Evolutionary conservation across 805 yeast genomes (phyloP).

Genomic region (Diddensiella santjacobensis): DNA sequence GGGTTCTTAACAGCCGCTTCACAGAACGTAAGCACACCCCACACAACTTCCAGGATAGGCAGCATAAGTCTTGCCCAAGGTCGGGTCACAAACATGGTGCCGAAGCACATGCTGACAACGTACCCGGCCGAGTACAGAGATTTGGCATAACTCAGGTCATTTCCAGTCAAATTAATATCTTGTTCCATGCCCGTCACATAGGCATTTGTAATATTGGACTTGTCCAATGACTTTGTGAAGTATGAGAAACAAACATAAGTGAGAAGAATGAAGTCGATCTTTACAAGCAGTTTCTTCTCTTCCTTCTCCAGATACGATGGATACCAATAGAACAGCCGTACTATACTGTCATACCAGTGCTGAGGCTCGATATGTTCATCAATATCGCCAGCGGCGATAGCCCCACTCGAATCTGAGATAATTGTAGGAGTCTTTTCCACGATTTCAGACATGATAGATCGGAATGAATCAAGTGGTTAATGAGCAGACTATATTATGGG

Average conservation of each 20-base stretch:
- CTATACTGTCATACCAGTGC: conserved; percentile 30
- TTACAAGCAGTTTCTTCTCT: conserved; percentile 33
- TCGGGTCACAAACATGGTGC: conserved; percentile 34
- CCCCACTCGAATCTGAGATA: background rate
- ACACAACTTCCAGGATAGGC: conserved; percentile 35
- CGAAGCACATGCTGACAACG: conserved; percentile 45
- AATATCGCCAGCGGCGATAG: background rate
- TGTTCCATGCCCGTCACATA: conserved; percentile 57
- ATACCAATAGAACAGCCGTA: conserved; percentile 31
- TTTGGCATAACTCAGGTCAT: conserved; percentile 46
- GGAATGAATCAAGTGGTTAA: background rate
- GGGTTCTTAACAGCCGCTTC: conserved; percentile 33
- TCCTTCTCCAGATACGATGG: conserved; percentile 26
- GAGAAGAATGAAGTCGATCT: conserved; percentile 34
- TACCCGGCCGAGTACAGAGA: conserved; percentile 44
- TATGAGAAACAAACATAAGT: conserved; percentile 36
- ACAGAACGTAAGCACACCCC: conserved; percentile 39
- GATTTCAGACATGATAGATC: background rate
- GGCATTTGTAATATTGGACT: conserved; percentile 47
- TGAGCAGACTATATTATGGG: background rate
- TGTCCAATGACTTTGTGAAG: conserved; percentile 50
- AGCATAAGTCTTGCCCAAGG: conserved; percentile 34
- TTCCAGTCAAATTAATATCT: conserved; percentile 40
- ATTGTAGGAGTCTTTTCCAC: background rate
- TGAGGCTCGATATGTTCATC: background rate